phyloP scores from a whole-genome alignment of 257 asterid genomes.

The Striga asiatica region DNA sequence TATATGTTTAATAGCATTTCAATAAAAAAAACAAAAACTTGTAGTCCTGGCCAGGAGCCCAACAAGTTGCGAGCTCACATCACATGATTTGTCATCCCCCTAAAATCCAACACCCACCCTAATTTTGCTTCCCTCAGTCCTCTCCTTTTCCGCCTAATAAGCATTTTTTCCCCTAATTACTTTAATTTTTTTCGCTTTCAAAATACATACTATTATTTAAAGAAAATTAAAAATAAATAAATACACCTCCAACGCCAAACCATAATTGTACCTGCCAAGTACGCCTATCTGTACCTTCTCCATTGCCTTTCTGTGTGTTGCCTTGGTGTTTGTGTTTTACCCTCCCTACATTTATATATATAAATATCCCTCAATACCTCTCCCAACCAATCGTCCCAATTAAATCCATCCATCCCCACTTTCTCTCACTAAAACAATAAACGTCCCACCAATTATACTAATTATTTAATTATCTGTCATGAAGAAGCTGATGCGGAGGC shows the following conservation, averaged over 20 bases:
- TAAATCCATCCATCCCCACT: slow-evolving; percentile 12
- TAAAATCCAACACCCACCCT: slow-evolving; percentile 36
- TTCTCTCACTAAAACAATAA: slow-evolving; percentile 24
- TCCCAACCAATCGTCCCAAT: slow-evolving; percentile 10
- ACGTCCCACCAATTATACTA: neutral
- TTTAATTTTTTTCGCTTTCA: neutral
- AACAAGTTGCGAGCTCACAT: neutral
- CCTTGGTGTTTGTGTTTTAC: too few species aligned
- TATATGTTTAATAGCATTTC: too few species aligned
- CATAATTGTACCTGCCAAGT: slow-evolving; percentile 49
- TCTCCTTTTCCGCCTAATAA: too few species aligned
- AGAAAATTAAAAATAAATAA: neutral
- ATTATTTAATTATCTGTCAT: slow-evolving; percentile 9
- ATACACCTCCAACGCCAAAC: slow-evolving; percentile 23
- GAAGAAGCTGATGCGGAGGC: slow-evolving; percentile 59
- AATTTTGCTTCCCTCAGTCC: neutral
- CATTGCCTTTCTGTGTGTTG: slow-evolving; percentile 27
- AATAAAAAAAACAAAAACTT: too few species aligned
- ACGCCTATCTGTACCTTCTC: slow-evolving; percentile 57
- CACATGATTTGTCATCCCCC: neutral
- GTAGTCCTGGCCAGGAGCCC: too few species aligned
- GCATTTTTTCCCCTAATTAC: neutral
- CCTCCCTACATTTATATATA: slow-evolving; percentile 21
- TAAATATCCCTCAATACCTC: slow-evolving; percentile 12
- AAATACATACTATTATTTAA: too few species aligned